phyloP scores from a whole-genome alignment of 2,329 filamentous ascomycete genomes.

The Dactylellina parvicollis region DNA sequence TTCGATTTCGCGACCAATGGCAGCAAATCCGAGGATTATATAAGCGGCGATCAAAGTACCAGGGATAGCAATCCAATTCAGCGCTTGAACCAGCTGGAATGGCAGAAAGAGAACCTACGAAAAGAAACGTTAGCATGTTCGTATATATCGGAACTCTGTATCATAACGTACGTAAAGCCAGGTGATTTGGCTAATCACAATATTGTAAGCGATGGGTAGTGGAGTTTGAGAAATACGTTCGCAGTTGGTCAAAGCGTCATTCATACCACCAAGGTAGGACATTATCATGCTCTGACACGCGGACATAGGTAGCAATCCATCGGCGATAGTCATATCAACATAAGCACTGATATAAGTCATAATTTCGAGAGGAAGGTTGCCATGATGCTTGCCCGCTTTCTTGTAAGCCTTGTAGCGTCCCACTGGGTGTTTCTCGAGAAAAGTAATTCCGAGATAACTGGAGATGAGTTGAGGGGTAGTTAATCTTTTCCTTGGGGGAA shows the following conservation, averaged over 20 bases:
- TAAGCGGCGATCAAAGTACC: slow-evolving; percentile 77
- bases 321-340: slow-evolving; percentile 70
- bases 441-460: slow-evolving; percentile 77
- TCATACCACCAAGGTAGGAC: slow-evolving; percentile 68
- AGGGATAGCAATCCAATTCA: slow-evolving; percentile 80
- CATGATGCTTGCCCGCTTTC: slow-evolving; percentile 69
- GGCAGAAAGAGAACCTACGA: slow-evolving; percentile 69
- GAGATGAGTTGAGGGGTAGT: slow-evolving; percentile 23
- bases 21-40: slow-evolving; percentile 80
- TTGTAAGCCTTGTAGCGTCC: slow-evolving; percentile 78
- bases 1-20: slow-evolving; percentile 83
- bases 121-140: not conserved
- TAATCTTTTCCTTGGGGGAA: slow-evolving; percentile 60
- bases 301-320: slow-evolving; percentile 68
- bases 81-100: slow-evolving; percentile 75
- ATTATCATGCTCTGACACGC: slow-evolving; percentile 70
- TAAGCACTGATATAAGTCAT: slow-evolving; percentile 76
- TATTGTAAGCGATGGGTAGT: slow-evolving; percentile 81
- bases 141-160: not conserved
- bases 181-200: slow-evolving; percentile 87
- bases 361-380: slow-evolving; percentile 83
- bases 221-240: slow-evolving; percentile 74
- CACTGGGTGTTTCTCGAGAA: slow-evolving; percentile 79
- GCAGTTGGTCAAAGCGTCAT: slow-evolving; percentile 72
- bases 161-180: slow-evolving; percentile 74